Base-by-base conservation (phyloP, 352 stramenopile species). In the Globisporangium apiculatum region DNA sequence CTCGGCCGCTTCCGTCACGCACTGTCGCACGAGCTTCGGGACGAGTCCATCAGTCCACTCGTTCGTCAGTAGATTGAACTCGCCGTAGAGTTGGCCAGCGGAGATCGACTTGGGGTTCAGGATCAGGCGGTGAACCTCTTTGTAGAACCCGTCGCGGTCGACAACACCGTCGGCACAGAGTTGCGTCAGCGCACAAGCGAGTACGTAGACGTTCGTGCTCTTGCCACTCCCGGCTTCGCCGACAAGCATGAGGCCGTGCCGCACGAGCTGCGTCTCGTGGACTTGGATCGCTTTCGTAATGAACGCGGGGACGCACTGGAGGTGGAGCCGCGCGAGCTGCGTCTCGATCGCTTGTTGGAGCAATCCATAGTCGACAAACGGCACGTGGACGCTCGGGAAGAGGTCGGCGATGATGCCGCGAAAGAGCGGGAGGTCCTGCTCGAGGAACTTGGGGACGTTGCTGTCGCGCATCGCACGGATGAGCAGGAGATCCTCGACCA, bases 71-170 rank as follows among this genome's bases (percentile, higher is more conserved):
- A 91, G 57, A 57, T 97, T 98, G 61, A 98, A 98, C 57, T 98
- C 89, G 7, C 91, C 91, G 55, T 98, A 97, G 3, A 98, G 68
- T 55, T 98, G 91, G 4, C 92, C 94, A n/a, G 96, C 96, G 0
- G 91, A 98, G 58, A 98, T 98, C 40, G 85, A 96, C 69, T 98
- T 98, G 0, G 95, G 95, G 57, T 98, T 98, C 15, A 98, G 67
- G 45, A 89, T 91, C 48, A 97, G 64, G 0, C 79, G 71, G 53
- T 93, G 83, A 1, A 98, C 89, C 48, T 87, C 73, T 59, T 93
- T 93, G 58, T 92, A 95, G 62, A 91, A 95, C 0, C 85, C 83
- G 53, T 95, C 86, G 41, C 81, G 84, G 45, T 94, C 86, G 7
- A 86, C 72, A 35, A 95, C 77, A 18, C 83, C 83, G 56, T 95